Base-by-base conservation (phyloP, 495 filamentous ascomycete species). In the Penicillium salamii region DNA sequence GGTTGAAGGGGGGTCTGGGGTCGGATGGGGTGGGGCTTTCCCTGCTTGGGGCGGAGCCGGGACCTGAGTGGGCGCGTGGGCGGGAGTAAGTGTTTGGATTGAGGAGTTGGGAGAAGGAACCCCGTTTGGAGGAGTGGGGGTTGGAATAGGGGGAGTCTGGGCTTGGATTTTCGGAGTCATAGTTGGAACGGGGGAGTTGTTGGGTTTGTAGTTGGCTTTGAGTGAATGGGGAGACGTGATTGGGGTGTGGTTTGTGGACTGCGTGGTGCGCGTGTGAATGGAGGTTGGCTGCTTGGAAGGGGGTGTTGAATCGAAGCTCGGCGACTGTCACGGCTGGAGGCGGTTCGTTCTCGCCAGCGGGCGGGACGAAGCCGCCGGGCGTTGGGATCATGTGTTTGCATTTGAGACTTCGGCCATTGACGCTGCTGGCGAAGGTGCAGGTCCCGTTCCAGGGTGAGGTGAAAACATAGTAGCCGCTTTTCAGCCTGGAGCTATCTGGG, bases 271-370 rank as follows among this genome's bases (percentile, higher is more conserved):
- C 57, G 42, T 65, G 61, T 13, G 53, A 54, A 42, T 66, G 67
- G 0, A 68, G 59, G 43, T 72, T 68, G 33, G 66, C 59, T 12
- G 67, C 60, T 62, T 72, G 71, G 52, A 75, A 78, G 12, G 90
- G 89, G 0, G 90, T 79, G 65, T 95, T 96, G 78, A 95, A 96
- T 28, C 91, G 82, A 46, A 96, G 69, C 67, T 96, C 91, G 61
- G 89, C 91, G 8, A 92, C 81, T 0, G 78, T 72, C n/a, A 80
- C 76, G 9, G 81, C 71, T 7, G 70, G 60, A 14, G 58, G 53
- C 28, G 37, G 15, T 21, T 64, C 58, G 44, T 33, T 17, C 12
- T 59, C 61, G n/a, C 48, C 42, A 2, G 26, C 17, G n/a, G 35
- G n/a, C 31, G 51, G 49, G 12, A 20, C n/a, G 5, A 28, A 20